phyloP scores from a whole-genome alignment of 305 asterid species.

The Ilex paraguariensis region DNA sequence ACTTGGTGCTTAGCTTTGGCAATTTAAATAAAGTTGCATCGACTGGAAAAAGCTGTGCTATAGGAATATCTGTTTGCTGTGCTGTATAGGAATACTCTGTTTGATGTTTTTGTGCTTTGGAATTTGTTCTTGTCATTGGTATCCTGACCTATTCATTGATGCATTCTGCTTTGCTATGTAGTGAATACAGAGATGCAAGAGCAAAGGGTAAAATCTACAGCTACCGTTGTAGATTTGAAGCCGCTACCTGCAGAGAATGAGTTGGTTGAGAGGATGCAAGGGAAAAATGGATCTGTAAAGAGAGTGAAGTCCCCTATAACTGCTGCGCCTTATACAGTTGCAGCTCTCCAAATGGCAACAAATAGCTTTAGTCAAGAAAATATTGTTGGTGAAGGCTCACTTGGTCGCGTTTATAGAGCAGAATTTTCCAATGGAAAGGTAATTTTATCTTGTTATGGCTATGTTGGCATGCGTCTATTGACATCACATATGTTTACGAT shows the following conservation, averaged over 20 bases:
- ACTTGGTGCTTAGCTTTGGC: background rate
- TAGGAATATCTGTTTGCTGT: too few species aligned
- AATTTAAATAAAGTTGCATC: background rate
- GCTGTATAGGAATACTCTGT: background rate
- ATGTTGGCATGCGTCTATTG: too few species aligned
- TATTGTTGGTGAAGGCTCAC: constrained; percentile 92
- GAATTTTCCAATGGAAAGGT: constrained; percentile 92
- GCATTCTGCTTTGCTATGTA: constrained; percentile 22
- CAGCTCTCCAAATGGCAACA: constrained; percentile 84
- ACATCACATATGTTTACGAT: too few species aligned
- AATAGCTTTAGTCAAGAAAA: constrained; percentile 98
- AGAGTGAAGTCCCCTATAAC: constrained; percentile 70
- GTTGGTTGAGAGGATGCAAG: constrained; percentile 57
- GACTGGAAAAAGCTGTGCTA: too few species aligned
- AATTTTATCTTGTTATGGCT: constrained; percentile 8
- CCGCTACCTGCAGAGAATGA: constrained; percentile 64
- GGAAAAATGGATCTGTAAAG: constrained; percentile 68
- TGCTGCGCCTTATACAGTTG: constrained; percentile 75
- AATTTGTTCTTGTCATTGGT: constrained; percentile 9
- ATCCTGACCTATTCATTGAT: background rate
- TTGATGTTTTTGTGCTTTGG: constrained; percentile 3
- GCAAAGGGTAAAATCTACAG: constrained; percentile 47
- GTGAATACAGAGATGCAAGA: constrained; percentile 66
- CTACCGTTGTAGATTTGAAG: constrained; percentile 51
- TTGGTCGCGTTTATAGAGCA: constrained; percentile 92